Conservation (phyloP, 495 filamentous ascomycete species). For the Penicillium pulvis region DNA sequence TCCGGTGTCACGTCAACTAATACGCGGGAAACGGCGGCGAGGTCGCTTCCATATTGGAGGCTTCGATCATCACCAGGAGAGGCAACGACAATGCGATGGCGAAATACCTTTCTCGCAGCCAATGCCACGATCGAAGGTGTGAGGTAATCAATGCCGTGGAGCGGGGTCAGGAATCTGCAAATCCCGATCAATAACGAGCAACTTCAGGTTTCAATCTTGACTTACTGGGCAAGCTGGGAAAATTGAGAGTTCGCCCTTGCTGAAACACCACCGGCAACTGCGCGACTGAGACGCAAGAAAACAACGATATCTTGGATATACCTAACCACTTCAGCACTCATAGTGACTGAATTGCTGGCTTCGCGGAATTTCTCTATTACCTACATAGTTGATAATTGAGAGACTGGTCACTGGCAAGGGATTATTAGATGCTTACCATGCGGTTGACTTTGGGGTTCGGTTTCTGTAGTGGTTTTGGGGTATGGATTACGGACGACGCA, state of each 20-base stretch:
- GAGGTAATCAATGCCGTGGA: conserved; percentile 79
- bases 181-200: neutral
- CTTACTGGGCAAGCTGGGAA: conserved; percentile 61
- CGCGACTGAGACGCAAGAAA: conserved; percentile 84
- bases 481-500: conserved; percentile 49
- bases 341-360: conserved; percentile 40
- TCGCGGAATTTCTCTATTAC: conserved; percentile 45
- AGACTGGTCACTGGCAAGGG: neutral
- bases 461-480: conserved; percentile 19
- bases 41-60: conserved; percentile 88
- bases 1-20: conserved; percentile 71
- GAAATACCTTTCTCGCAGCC: conserved; percentile 86
- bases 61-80: conserved; percentile 75
- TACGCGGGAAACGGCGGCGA: conserved; percentile 62
- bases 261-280: conserved; percentile 74
- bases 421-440: conserved; percentile 22
- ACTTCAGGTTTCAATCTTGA: neutral
- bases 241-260: conserved; percentile 79
- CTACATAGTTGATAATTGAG: conserved; percentile 22
- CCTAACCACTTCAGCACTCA: conserved; percentile 67
- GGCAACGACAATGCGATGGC: conserved; percentile 75
- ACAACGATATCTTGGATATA: conserved; percentile 85
- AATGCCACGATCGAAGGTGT: conserved; percentile 83
- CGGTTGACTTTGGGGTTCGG: conserved; percentile 23
- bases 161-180: conserved; percentile 62